A percentile compares a stretch with the other conserved stretches of the same genome.
phyloP scores from a whole-genome alignment of 257 asterid species.

The Craterostigma plantagineum region DNA sequence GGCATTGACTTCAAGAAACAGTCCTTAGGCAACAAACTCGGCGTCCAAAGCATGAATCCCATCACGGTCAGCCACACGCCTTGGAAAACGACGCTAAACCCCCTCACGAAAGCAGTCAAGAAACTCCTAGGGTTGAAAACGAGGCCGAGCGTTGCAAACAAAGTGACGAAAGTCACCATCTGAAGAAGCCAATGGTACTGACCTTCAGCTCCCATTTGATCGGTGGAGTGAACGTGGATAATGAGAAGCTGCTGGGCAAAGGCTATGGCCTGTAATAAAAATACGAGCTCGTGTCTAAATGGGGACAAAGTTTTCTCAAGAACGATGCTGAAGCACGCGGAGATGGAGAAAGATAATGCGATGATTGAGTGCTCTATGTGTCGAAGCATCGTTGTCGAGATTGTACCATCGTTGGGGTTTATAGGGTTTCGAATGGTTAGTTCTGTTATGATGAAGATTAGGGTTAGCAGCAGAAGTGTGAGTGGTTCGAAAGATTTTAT shows the following conservation, averaged over 20 bases:
- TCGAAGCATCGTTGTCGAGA: slow-evolving; percentile 36
- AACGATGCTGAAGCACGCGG: slow-evolving; percentile 33
- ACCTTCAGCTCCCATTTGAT: slow-evolving; percentile 74
- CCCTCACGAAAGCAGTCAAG: slow-evolving; percentile 39
- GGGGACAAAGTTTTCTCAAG: slow-evolving; percentile 26
- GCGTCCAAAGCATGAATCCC: slow-evolving; percentile 73
- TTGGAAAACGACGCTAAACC: slow-evolving; percentile 34
- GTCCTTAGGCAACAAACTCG: slow-evolving; percentile 28
- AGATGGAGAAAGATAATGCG: slow-evolving; percentile 40
- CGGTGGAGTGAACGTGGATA: slow-evolving; percentile 65
- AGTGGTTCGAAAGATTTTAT: slow-evolving; percentile 32
- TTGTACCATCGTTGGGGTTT: slow-evolving; percentile 25
- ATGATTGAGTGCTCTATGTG: slow-evolving; percentile 71
- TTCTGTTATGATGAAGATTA: slow-evolving; percentile 29
- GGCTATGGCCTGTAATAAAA: slow-evolving; percentile 42
- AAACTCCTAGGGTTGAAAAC: slow-evolving; percentile 30
- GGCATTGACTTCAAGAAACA: slow-evolving; percentile 25
- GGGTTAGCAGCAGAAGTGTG: slow-evolving; percentile 23
- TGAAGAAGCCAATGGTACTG: slow-evolving; percentile 73
- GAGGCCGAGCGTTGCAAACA: slow-evolving; percentile 29
- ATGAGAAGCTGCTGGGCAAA: slow-evolving; percentile 57
- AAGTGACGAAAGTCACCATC: slow-evolving; percentile 22
- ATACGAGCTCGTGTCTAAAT: slow-evolving; percentile 24
- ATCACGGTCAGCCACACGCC: slow-evolving; percentile 66
- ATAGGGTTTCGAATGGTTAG: slow-evolving; percentile 25